Conservation (phyloP, 192 early-diverging fungal genomes). For the Coemansia sp. region DNA sequence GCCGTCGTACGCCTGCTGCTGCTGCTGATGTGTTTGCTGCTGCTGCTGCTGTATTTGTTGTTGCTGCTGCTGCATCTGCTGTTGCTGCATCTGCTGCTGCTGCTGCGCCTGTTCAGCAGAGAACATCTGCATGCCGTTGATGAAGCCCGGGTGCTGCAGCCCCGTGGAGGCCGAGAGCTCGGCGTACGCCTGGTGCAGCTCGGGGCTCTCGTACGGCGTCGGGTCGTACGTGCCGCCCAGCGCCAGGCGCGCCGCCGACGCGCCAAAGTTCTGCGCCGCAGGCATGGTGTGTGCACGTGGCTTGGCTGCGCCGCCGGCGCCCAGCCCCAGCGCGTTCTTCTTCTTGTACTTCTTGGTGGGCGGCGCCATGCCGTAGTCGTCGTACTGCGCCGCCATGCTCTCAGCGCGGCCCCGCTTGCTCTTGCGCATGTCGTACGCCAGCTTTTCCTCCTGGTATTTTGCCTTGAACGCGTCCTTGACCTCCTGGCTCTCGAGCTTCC, state of each 20-base stretch:
- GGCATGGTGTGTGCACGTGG: slow-evolving; percentile 44
- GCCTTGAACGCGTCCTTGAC: slow-evolving; percentile 41
- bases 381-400: neutral
- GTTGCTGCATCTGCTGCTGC: no score
- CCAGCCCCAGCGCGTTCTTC: slow-evolving; percentile 9
- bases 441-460: slow-evolving; percentile 37
- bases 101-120: slow-evolving; percentile 1
- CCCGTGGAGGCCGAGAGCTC: neutral
- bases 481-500: slow-evolving; percentile 44
- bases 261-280: slow-evolving; percentile 9
- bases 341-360: slow-evolving; percentile 11
- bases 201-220: slow-evolving; percentile 24
- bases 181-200: slow-evolving; percentile 24
- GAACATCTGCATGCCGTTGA: slow-evolving; percentile 18
- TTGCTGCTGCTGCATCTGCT: no score
- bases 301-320: slow-evolving; percentile 17
- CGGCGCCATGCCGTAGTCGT: neutral
- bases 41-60: no score
- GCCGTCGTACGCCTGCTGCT: no score
- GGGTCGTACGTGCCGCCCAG: slow-evolving; percentile 12
- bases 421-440: slow-evolving; percentile 34
- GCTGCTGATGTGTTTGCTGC: no score
- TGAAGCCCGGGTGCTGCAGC: slow-evolving; percentile 9
- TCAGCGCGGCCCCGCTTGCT: slow-evolving; percentile 28
- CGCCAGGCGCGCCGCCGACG: slow-evolving; percentile 13